Conservation (phyloP, 78 protist genomes). For the Goniomonas avonlea region DNA sequence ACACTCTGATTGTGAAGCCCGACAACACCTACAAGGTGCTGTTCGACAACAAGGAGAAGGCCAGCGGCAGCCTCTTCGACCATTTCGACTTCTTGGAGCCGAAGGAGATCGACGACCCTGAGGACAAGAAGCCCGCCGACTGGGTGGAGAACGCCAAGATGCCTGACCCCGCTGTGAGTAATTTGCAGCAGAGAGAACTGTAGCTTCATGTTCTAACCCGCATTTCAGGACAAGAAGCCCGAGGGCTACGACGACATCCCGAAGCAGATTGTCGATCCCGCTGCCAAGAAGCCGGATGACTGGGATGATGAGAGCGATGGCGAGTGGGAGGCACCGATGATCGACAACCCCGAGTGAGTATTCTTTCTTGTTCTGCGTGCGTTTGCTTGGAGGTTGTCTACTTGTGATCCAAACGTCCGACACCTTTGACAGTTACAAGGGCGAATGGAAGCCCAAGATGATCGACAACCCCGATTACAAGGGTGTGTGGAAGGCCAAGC, state of each 20-base stretch:
- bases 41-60: conserved; percentile 36
- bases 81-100: conserved; percentile 83
- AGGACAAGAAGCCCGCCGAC: conserved; percentile 48
- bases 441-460: conserved; percentile 76
- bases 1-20: conserved; percentile 82
- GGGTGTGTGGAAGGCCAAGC: conserved; percentile 42
- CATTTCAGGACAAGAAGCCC: conserved; percentile 82
- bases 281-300: conserved; percentile 92
- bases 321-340: conserved; percentile 95
- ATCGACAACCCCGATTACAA: conserved; percentile 87
- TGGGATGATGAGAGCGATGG: conserved; percentile 98
- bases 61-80: conserved; percentile 74
- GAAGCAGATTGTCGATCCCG: conserved; percentile 77
- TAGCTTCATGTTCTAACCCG: too few relatives aligned
- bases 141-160: conserved; percentile 84
- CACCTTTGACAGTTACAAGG: conserved; percentile 36
- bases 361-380: neutral
- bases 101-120: conserved; percentile 27
- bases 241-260: conserved; percentile 79
- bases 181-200: too few relatives aligned
- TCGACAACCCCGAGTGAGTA: conserved; percentile 81
- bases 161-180: conserved; percentile 81
- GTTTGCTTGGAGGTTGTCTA: neutral
- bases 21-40: conserved; percentile 88
- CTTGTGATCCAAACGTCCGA: neutral